phyloP scores from a whole-genome alignment of 371 early-diverging fungal species.

The Thermomucor indicae-seudaticae region DNA sequence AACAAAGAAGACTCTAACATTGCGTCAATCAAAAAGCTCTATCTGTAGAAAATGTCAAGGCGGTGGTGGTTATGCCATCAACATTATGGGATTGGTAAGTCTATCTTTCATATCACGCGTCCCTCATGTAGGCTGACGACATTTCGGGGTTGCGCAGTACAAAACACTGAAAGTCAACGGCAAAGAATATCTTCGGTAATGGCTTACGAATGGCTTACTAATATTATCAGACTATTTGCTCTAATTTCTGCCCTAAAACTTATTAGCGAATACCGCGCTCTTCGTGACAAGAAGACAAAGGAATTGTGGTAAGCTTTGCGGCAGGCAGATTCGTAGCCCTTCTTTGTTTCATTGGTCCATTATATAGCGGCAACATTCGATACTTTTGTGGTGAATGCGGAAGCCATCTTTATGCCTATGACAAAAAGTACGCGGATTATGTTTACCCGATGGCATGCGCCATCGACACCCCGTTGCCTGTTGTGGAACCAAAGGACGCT shows the following conservation, averaged over 20 bases:
- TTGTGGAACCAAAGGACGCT: constrained; percentile 13
- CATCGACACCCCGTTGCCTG: constrained; percentile 35
- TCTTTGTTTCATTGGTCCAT: too few relatives aligned
- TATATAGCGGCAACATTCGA: constrained; percentile 34
- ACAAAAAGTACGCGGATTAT: constrained; percentile 20
- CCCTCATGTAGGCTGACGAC: background rate
- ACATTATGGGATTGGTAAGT: constrained; percentile 41
- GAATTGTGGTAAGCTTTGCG: constrained; percentile 28
- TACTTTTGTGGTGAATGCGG: constrained; percentile 47
- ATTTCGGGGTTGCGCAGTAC: constrained; percentile 10
- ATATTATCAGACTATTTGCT: too few relatives aligned
- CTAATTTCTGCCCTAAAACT: background rate
- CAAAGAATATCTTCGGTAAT: constrained; percentile 28
- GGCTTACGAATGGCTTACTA: too few relatives aligned
- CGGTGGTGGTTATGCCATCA: constrained; percentile 40
- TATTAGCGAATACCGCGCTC: constrained; percentile 30
- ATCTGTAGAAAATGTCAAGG: constrained; percentile 50
- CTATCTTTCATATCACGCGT: background rate
- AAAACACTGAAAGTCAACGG: constrained; percentile 31
- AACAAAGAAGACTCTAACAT: background rate
- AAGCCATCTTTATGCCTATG: constrained; percentile 30
- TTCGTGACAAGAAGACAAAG: constrained; percentile 25
- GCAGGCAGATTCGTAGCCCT: too few relatives aligned
- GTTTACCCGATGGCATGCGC: constrained; percentile 42
- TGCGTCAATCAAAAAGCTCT: constrained; percentile 25